phyloP scores from a whole-genome alignment of 208 protist genomes.

The Blastocrithidia nonstop region DNA sequence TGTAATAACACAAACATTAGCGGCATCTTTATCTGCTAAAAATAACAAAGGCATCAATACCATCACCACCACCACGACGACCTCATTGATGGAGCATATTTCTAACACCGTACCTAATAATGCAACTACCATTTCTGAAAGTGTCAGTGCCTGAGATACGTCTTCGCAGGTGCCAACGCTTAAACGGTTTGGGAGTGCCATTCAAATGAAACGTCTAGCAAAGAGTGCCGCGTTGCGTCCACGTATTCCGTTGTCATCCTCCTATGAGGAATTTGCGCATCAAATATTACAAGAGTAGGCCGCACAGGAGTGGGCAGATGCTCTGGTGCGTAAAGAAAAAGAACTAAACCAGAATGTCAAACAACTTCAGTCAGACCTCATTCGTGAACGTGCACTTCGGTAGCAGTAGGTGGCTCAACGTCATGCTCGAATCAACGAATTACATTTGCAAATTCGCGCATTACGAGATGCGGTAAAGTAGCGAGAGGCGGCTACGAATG shows the following conservation, averaged over 20 bases:
- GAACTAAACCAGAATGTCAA: constrained; percentile 89
- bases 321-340: constrained; percentile 67
- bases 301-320: constrained; percentile 80
- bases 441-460: constrained; percentile 51
- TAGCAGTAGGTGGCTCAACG: constrained; percentile 73
- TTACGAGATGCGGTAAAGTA: constrained; percentile 49
- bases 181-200: constrained; percentile 48
- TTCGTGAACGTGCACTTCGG: constrained; percentile 45
- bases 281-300: constrained; percentile 75
- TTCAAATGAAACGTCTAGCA: constrained; percentile 26
- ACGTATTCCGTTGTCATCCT: constrained; percentile 54
- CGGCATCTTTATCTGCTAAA: not conserved
- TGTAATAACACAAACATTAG: not conserved
- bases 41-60: not conserved
- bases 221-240: constrained; percentile 11
- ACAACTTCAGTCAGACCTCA: constrained; percentile 76
- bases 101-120: not conserved
- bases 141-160: too few species aligned
- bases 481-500: constrained; percentile 49
- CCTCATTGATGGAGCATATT: too few species aligned
- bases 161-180: constrained; percentile 7
- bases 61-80: too few species aligned
- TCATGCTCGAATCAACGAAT: constrained; percentile 23
- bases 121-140: too few species aligned
- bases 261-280: constrained; percentile 56